These are phyloP conservation scores for Fragaria nilgerrensis DNA, from an alignment of 306 rosid genomes.

Conservation along the genomic window DNA sequence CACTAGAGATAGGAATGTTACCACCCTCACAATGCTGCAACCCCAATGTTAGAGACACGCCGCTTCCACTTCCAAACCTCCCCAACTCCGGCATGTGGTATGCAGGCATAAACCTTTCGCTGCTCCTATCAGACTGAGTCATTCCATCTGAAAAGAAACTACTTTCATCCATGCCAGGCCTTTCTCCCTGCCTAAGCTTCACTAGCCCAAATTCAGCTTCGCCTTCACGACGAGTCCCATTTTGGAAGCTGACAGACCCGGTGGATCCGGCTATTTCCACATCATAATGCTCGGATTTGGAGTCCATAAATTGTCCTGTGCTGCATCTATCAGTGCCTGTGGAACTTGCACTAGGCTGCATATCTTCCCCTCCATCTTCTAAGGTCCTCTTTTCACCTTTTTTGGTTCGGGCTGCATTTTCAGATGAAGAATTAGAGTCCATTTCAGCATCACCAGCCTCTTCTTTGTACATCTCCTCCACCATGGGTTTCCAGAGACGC, in stretches of 20 bases:
- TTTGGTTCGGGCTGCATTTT: conserved; percentile 47
- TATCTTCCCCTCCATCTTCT: conserved; percentile 51
- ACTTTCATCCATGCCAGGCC: conserved; percentile 44
- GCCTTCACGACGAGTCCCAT: conserved; percentile 26
- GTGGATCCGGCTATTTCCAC: conserved; percentile 41
- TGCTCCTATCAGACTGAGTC: conserved; percentile 42
- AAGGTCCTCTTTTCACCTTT: conserved; percentile 44
- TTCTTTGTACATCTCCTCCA: conserved; percentile 87
- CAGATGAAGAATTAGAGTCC: conserved; percentile 68
- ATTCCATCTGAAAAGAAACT: conserved; percentile 38
- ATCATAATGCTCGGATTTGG: conserved; percentile 41
- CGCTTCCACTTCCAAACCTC: conserved; percentile 47
- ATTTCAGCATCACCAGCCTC: conserved; percentile 59
- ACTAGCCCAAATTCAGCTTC: conserved; percentile 38
- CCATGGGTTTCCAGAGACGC: conserved; percentile 93
- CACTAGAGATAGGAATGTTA: conserved; percentile 44
- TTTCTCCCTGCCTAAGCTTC: conserved; percentile 43
- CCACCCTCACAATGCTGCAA: conserved; percentile 75
- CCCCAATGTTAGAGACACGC: conserved; percentile 73
- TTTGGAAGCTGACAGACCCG: conserved; percentile 35
- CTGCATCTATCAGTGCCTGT: conserved; percentile 44
- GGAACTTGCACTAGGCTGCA: conserved; percentile 51
- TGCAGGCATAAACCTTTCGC: conserved; percentile 46
- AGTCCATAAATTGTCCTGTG: conserved; percentile 47
- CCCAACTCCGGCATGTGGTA: conserved; percentile 63